Evolutionary conservation across 495 filamentous ascomycete genomes (phyloP).

Genomic region (Tuber melanosporum): DNA sequence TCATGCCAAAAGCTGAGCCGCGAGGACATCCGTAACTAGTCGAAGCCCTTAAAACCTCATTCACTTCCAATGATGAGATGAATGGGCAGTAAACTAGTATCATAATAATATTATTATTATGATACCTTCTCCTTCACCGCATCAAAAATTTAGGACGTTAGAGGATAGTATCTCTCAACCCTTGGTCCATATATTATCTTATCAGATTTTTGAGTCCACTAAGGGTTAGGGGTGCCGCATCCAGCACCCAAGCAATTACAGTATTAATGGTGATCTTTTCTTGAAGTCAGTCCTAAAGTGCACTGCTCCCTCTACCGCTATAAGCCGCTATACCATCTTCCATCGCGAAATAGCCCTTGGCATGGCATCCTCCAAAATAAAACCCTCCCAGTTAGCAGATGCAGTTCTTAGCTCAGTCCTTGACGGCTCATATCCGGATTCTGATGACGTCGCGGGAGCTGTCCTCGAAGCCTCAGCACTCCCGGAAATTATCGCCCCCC

Average conservation of each 20-base stretch:
- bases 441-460: conserved; percentile 54
- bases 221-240: not conserved
- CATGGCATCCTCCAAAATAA: conserved; percentile 1
- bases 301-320: not conserved
- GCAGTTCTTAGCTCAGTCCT: conserved; percentile 56
- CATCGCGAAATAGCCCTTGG: not conserved
- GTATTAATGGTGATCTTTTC: not conserved
- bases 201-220: not conserved
- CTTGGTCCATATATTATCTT: not conserved
- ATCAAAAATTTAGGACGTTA: not conserved
- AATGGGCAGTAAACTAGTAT: not conserved
- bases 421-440: conserved; percentile 55
- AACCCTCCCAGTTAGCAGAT: conserved; percentile 37
- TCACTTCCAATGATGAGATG: not conserved
- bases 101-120: not conserved
- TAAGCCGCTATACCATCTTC: not conserved
- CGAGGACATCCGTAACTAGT: not conserved
- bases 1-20: not conserved
- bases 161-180: not conserved
- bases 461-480: conserved; percentile 52
- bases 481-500: conserved; percentile 51
- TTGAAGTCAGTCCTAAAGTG: not conserved
- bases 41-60: not conserved
- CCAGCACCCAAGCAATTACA: not conserved
- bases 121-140: not conserved